These are phyloP conservation scores for Stentor coeruleus DNA, from an alignment of 73 alveolate genomes.

Conservation along the genomic window DNA sequence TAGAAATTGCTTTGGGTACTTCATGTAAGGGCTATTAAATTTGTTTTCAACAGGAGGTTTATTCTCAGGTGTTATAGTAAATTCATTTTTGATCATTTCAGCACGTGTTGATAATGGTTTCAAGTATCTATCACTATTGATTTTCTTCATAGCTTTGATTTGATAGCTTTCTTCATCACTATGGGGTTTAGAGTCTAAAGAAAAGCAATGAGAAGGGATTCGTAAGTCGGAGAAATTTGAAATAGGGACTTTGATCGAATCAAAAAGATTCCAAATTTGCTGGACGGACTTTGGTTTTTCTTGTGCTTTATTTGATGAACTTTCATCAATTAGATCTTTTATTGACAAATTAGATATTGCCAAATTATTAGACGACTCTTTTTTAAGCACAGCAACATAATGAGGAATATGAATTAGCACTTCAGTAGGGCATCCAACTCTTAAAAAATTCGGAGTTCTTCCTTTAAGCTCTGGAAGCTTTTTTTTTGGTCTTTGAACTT, in stretches of 20 bases:
- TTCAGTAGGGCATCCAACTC: slow-evolving; percentile 23
- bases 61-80: neutral
- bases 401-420: slow-evolving; percentile 22
- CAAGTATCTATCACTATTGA: neutral
- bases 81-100: no score
- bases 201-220: neutral
- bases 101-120: neutral
- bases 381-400: neutral
- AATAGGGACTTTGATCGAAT: slow-evolving; percentile 1
- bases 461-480: neutral
- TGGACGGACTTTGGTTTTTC: no score
- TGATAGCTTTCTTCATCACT: neutral
- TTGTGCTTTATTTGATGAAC: no score
- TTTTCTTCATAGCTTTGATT: neutral
- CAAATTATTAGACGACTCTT: neutral
- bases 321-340: neutral
- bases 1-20: no score
- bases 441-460: neutral
- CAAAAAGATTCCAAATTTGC: neutral
- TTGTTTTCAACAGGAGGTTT: no score
- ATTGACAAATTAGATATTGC: neutral
- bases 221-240: neutral
- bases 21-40: no score
- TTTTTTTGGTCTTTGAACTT: neutral
- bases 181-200: neutral